Evolutionary conservation across 169 alveolate species (phyloP), one percentile per base, ranked within the genome.

Genomic region (Plasmodium fragile): DNA sequence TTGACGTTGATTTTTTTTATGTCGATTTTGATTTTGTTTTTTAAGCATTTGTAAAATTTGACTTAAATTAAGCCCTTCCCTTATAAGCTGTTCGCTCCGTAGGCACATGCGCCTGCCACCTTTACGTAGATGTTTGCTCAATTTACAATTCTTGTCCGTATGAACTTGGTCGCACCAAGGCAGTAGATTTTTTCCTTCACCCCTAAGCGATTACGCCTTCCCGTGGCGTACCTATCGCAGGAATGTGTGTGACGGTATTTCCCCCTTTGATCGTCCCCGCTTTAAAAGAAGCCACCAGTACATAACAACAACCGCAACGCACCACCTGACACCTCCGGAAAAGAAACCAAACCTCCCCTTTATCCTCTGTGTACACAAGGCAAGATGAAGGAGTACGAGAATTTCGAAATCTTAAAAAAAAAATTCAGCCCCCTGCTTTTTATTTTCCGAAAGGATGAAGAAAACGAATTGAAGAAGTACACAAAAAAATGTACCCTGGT

Each of bases 341-440:
- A 49, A 49, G 59, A 49, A 49, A 49, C 59, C 53, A 43, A 49
- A 49, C 22, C 22, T 4, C 3, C 8, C 25, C 82, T 65, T 28
- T 59, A 10, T 65, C 30, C 75, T 18, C 36, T 18, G 75, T 28
- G 36, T 7, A 65, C 39, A 65, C 39, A 22, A 65, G 2, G 53
- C 45, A 84, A 22, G 43, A 84, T 84, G 93, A 84, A 84, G 77
- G 93, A 84, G 69, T 75, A 53, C 75, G 93, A 84, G 75, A 84
- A 84, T 30, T 84, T 84, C 8, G 93, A 84, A 32, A 45, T 72
- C 2, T 32, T 84, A 7, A 84, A 84, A 41, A 72, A 84, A 52
- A 84, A 84, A 77, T 84, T 84, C 39, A 73, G 79, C 70, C 85
- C 93, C 53, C 65, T 84, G 36, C 79, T 84, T 84, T 72, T 45